phyloP scores from a whole-genome alignment of 2,329 filamentous ascomycete species.

The Metarhizium brunneum region DNA sequence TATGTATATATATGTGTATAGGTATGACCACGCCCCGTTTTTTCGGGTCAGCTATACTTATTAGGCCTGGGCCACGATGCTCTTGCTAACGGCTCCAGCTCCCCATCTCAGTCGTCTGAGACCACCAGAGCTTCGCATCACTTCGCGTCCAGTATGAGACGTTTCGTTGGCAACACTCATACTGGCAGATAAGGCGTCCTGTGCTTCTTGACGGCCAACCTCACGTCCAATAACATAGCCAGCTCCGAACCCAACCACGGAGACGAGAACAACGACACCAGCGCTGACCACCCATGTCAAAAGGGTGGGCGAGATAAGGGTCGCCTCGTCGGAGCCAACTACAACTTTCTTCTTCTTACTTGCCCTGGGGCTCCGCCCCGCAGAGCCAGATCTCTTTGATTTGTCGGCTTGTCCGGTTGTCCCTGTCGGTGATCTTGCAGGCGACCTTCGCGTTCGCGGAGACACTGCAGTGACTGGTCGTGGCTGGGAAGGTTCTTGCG shows the following conservation, averaged over 20 bases:
- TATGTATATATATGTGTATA: neutral
- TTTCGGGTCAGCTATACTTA: neutral
- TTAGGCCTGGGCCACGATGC: slow-evolving; percentile 33
- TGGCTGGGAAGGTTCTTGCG: slow-evolving; percentile 22
- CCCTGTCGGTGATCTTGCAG: slow-evolving; percentile 19
- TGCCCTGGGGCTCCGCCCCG: slow-evolving; percentile 32
- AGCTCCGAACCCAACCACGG: slow-evolving; percentile 59
- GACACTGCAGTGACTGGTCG: slow-evolving; percentile 12
- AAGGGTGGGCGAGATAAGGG: slow-evolving; percentile 48
- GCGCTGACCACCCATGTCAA: slow-evolving; percentile 58
- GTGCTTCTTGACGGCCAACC: slow-evolving; percentile 51
- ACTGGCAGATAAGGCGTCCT: slow-evolving; percentile 41
- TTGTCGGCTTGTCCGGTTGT: slow-evolving; percentile 28
- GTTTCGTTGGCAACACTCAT: slow-evolving; percentile 34
- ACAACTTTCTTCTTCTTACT: slow-evolving; percentile 51
- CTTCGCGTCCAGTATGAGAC: slow-evolving; percentile 42
- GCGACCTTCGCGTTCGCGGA: slow-evolving; percentile 19
- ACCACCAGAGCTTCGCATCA: slow-evolving; percentile 42
- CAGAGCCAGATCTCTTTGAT: slow-evolving; percentile 38
- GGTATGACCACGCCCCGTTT: too few relatives aligned
- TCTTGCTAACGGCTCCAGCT: slow-evolving; percentile 38
- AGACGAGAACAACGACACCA: slow-evolving; percentile 58
- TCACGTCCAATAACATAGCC: slow-evolving; percentile 61
- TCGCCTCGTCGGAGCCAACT: slow-evolving; percentile 21
- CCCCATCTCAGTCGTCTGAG: slow-evolving; percentile 47